A percentile compares a stretch with the other conserved stretches of the same genome.
phyloP scores from a whole-genome alignment of 1,284 basidiomycete genomes.

The Leccinum pachyderme region DNA sequence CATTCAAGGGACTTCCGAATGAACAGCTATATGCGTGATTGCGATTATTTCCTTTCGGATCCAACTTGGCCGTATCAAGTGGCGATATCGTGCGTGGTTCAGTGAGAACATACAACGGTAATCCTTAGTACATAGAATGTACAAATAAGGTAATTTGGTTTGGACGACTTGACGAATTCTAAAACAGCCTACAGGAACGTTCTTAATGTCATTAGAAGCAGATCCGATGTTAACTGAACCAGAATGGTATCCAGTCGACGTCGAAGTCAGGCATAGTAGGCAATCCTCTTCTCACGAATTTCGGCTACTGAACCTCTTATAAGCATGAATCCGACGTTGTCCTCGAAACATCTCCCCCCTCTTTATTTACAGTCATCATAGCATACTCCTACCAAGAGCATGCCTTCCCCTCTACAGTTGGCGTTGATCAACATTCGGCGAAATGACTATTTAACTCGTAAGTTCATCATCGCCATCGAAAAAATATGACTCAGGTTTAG shows the following conservation, averaged over 20 bases:
- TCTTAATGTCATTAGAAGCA: no score
- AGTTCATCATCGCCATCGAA: background rate
- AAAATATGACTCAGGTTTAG: background rate
- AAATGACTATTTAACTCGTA: background rate
- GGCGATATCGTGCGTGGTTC: no score
- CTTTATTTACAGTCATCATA: background rate
- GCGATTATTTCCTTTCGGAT: no score
- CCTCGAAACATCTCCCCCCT: background rate
- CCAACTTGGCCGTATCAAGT: no score
- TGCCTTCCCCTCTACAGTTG: background rate
- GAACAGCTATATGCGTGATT: no score
- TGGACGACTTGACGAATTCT: no score
- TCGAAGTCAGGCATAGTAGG: background rate
- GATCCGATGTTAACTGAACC: background rate
- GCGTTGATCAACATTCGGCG: background rate
- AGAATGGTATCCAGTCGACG: background rate
- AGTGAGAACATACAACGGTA: no score
- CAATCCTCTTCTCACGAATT: background rate
- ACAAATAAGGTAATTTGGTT: no score
- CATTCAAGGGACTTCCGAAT: no score
- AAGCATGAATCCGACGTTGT: background rate
- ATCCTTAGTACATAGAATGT: no score
- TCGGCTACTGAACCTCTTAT: background rate
- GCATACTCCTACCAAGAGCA: background rate
- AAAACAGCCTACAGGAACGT: no score